A percentile compares a stretch with the other conserved stretches of the same genome.
These are phyloP conservation scores for Trichoderma endophyticum DNA, from an alignment of 2,329 filamentous ascomycete species.

Conservation along the genomic window DNA sequence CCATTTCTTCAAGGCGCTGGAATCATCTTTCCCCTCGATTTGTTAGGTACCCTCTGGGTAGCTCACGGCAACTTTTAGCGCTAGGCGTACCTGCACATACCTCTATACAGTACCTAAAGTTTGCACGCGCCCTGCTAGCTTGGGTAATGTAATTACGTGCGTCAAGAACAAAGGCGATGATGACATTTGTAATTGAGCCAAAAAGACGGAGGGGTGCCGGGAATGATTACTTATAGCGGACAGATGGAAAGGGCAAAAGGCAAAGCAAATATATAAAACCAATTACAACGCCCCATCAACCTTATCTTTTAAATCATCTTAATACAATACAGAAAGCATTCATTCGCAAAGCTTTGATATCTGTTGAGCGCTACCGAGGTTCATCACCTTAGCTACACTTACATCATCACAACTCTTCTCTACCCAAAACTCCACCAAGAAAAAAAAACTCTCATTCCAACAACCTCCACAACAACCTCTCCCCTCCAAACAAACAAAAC, in stretches of 20 bases:
- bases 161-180: background rate
- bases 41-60: background rate
- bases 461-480: background rate
- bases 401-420: background rate
- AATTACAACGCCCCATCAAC: background rate
- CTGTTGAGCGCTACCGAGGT: background rate
- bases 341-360: background rate
- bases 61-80: background rate
- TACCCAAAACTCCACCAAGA: background rate
- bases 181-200: conserved; percentile 11
- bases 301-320: background rate
- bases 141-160: background rate
- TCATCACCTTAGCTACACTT: background rate
- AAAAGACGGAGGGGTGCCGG: background rate
- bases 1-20: background rate
- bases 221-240: background rate
- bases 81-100: background rate
- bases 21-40: background rate
- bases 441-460: background rate
- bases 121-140: background rate
- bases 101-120: background rate
- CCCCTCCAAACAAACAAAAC: background rate
- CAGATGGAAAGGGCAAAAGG: background rate
- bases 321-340: background rate
- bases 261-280: background rate